These are phyloP conservation scores for Penicillium cataractarum DNA, from an alignment of 495 filamentous ascomycete species.

Conservation along the genomic window DNA sequence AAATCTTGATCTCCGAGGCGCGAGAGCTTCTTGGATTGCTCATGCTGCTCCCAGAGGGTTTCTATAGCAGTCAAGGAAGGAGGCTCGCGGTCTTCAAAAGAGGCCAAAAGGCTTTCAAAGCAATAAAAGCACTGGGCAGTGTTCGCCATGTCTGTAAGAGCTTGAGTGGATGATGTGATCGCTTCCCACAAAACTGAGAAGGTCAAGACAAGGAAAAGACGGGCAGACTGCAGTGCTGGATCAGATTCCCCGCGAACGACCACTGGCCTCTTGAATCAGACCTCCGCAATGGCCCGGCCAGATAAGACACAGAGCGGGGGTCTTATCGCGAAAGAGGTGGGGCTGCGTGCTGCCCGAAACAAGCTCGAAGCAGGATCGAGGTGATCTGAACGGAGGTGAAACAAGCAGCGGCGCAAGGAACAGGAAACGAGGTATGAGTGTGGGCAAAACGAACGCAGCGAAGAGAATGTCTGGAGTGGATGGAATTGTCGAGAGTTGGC, in stretches of 20 bases:
- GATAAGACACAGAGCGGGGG: conserved; percentile 23
- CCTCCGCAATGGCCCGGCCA: conserved; percentile 13
- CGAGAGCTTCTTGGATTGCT: conserved; percentile 46
- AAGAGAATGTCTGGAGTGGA: neutral
- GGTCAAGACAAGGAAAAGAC: neutral
- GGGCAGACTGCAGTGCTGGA: conserved; percentile 9
- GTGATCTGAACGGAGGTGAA: conserved; percentile 5
- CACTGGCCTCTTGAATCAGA: conserved; percentile 8
- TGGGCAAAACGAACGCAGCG: conserved; percentile 2
- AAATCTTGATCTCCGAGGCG: conserved; percentile 26
- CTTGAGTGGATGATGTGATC: neutral
- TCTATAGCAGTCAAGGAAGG: conserved; percentile 67
- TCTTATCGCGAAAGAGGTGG: conserved; percentile 6
- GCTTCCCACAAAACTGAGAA: neutral
- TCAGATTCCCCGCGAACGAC: conserved; percentile 13
- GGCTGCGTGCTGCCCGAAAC: conserved; percentile 11
- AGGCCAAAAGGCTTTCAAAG: conserved; percentile 79
- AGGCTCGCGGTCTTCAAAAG: conserved; percentile 60
- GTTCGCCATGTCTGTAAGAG: conserved; percentile 68
- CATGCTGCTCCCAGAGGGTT: conserved; percentile 66
- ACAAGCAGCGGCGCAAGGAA: neutral
- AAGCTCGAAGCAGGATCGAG: conserved; percentile 6
- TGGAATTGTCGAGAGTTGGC: neutral
- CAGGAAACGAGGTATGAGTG: neutral
- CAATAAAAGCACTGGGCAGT: conserved; percentile 84